A percentile compares a stretch with the other conserved stretches of the same genome.
phyloP scores from a whole-genome alignment of 192 early-diverging fungal species.

The Cladochytrium replicatum region DNA sequence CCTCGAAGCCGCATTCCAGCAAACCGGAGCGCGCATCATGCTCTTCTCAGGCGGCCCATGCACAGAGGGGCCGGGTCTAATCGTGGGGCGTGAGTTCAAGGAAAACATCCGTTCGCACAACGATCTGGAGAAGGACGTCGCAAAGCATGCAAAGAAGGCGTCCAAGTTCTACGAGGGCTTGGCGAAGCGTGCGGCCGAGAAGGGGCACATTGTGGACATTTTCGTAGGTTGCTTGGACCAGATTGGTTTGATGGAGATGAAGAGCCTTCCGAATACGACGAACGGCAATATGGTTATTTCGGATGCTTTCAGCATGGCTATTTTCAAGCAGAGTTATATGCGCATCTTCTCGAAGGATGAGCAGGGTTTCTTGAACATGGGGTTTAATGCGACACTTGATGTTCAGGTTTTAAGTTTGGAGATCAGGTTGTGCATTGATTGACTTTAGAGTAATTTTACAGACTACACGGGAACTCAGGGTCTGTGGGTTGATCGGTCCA shows the following conservation, averaged over 20 bases:
- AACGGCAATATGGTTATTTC: conserved; percentile 91
- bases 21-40: conserved; percentile 86
- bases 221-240: conserved; percentile 98
- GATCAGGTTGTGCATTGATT: background rate
- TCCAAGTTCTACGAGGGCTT: conserved; percentile 88
- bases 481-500: conserved; percentile 96
- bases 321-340: conserved; percentile 98
- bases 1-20: conserved; percentile 86
- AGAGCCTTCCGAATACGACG: conserved; percentile 73
- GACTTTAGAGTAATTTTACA: conserved; percentile 18
- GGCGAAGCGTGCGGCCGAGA: conserved; percentile 74
- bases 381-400: conserved; percentile 94
- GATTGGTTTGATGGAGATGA: conserved; percentile 95
- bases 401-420: conserved; percentile 58
- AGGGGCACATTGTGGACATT: conserved; percentile 89
- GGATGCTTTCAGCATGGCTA: conserved; percentile 88
- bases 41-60: conserved; percentile 86
- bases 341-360: conserved; percentile 86
- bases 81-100: conserved; percentile 82
- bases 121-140: conserved; percentile 92
- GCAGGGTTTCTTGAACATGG: conserved; percentile 82
- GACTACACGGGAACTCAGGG: conserved; percentile 89
- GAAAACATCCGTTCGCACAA: conserved; percentile 97
- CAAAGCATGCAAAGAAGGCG: conserved; percentile 88
- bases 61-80: conserved; percentile 92